A percentile compares a stretch with the other conserved stretches of the same genome.
Conservation (phyloP, 2,329 filamentous ascomycete genomes). For the Eurotiales sp. region DNA sequence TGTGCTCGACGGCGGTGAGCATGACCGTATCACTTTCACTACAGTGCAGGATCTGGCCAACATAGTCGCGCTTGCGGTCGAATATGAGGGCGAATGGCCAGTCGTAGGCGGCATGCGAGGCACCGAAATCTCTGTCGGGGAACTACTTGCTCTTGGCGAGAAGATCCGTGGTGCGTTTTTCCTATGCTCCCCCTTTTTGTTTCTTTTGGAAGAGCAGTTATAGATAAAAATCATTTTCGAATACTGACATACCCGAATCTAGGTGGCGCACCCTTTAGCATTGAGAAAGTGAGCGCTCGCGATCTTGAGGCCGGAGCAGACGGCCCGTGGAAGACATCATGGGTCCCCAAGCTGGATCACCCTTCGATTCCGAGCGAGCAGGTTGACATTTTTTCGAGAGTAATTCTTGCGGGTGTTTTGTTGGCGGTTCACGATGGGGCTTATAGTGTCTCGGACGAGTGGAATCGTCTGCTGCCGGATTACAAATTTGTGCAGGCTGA, state of each 20-base stretch:
- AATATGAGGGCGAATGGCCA: conserved; percentile 42
- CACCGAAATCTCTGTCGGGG: conserved; percentile 23
- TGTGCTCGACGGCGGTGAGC: conserved; percentile 28
- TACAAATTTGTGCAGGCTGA: conserved; percentile 29
- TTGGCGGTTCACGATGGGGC: conserved; percentile 20
- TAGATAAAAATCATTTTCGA: not conserved
- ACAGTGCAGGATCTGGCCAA: conserved; percentile 34
- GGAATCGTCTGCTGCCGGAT: conserved; percentile 35
- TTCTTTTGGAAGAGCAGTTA: no score
- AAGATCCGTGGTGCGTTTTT: conserved; percentile 30
- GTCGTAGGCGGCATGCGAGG: conserved; percentile 37
- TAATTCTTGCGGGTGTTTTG: conserved; percentile 22
- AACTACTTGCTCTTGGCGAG: conserved; percentile 33
- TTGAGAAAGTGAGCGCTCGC: conserved; percentile 29
- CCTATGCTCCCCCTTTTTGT: conserved; percentile 5
- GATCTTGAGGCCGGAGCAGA: conserved; percentile 31
- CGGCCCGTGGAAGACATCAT: conserved; percentile 23
- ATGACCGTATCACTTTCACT: conserved; percentile 30
- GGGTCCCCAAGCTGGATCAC: conserved; percentile 24
- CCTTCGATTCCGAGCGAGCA: conserved; percentile 26
- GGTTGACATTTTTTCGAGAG: conserved; percentile 19
- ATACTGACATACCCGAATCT: not conserved
- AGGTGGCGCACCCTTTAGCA: conserved; percentile 14
- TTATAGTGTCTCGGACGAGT: conserved; percentile 30
- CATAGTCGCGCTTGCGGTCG: conserved; percentile 36